These are phyloP conservation scores for Epichloe elymi DNA, from an alignment of 2,329 filamentous ascomycete genomes.

Conservation along the genomic window DNA sequence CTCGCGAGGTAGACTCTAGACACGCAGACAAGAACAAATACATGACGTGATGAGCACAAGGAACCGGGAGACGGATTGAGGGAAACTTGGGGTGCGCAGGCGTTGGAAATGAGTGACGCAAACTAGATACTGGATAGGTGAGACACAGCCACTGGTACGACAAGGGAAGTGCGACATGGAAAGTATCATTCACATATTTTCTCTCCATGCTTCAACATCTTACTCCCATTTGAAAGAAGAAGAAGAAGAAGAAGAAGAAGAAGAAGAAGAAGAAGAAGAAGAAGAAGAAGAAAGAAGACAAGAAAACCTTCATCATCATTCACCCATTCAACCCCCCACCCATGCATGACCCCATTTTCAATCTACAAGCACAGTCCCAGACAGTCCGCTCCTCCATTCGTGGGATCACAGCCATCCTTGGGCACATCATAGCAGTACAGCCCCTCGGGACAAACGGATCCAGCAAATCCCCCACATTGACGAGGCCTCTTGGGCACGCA, in stretches of 20 bases:
- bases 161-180: background rate
- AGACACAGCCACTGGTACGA: background rate
- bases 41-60: too few species aligned
- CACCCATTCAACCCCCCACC: background rate
- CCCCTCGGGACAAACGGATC: constrained; percentile 14
- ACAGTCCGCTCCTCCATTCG: constrained; percentile 17
- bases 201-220: too few species aligned
- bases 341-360: background rate
- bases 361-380: constrained; percentile 18
- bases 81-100: too few species aligned
- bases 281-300: background rate
- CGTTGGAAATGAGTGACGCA: too few species aligned
- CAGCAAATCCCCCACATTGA: constrained; percentile 17
- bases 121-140: too few species aligned
- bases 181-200: background rate
- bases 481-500: constrained; percentile 14
- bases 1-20: too few species aligned
- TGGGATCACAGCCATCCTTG: constrained; percentile 16
- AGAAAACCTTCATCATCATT: background rate
- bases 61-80: too few species aligned
- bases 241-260: background rate
- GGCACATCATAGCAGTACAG: constrained; percentile 18
- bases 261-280: background rate
- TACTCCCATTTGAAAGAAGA: too few species aligned
- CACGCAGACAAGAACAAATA: too few species aligned